Conservation (phyloP, 768 basidiomycete species). For the Lactarius hengduanensis region DNA sequence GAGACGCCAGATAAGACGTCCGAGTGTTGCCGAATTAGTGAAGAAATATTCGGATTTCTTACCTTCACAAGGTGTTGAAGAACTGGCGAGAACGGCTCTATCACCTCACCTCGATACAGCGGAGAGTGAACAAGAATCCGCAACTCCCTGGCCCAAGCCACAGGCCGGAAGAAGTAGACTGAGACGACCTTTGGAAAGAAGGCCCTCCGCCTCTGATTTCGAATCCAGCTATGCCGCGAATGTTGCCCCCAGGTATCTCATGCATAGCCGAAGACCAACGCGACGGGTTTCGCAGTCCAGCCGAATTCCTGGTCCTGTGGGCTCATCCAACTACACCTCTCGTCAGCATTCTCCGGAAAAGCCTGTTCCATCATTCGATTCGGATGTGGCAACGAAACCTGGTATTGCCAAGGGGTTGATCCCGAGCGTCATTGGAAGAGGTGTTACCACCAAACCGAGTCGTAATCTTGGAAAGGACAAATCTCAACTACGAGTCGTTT, state of each 20-base stretch:
- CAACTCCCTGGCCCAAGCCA: constrained; percentile 38
- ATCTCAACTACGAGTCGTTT: constrained; percentile 43
- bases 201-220: constrained; percentile 76
- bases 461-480: constrained; percentile 41
- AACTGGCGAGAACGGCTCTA: constrained; percentile 68
- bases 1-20: constrained; percentile 51
- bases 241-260: constrained; percentile 74
- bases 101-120: constrained; percentile 54
- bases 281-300: constrained; percentile 35
- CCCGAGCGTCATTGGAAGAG: constrained; percentile 35
- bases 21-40: constrained; percentile 82
- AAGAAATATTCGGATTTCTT: constrained; percentile 77
- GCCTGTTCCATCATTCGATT: constrained; percentile 36
- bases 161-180: constrained; percentile 46
- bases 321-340: constrained; percentile 53
- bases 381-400: constrained; percentile 29
- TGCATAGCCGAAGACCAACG: constrained; percentile 47
- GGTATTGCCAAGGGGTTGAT: constrained; percentile 38
- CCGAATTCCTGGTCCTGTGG: constrained; percentile 56
- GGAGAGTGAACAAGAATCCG: constrained; percentile 79
- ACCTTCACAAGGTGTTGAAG: constrained; percentile 68
- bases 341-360: constrained; percentile 76
- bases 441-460: constrained; percentile 39
- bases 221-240: constrained; percentile 94
- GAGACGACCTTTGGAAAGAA: constrained; percentile 51